Base-by-base conservation (phyloP, 2,329 filamentous ascomycete species). In the Epicoccum sorghinum region DNA sequence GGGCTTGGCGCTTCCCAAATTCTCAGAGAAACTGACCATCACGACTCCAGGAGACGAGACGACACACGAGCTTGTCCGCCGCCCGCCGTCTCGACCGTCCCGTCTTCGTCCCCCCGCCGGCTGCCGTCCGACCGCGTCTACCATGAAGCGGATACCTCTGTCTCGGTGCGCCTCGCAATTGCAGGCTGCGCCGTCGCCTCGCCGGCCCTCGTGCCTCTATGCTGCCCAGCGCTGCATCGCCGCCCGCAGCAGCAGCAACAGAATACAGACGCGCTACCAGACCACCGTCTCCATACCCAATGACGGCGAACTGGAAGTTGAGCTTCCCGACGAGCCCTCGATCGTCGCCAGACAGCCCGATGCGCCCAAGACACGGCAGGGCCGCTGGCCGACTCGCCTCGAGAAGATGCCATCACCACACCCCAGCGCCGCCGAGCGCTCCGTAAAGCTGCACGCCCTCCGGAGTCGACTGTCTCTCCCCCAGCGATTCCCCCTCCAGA, bases 381-480 rank as follows among this genome's bases (percentile, higher is more conserved):
- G n/a, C 9, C 50, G 39, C 37, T 44, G 45, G 35, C 51, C 51
- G 14, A 46, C 74, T 8, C 55, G 60, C n/a, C 67, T 62, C 51
- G 74, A 77, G 66, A 57, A 70, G 58, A 80, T 88, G 60, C 89
- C 90, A 47, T 93, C 91, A 68, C 91, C 91, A 62, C 84, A 84
- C 49, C 86, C 87, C 62, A 79, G 83, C 66, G 82, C 82, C 62
- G 89, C 91, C 38, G 78, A 82, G 56, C 76, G 81, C 62, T 98
- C 93, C 41, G 88, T 92, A 59, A 98, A 97, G 80, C 89, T 99
- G 66, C 87, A 92, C 60, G 93, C 95, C 61, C 86, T 99, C 40
- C 93, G 97, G 76, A 91, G 93, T 66, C 90, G 95, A 75, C 85
- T 99, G 58, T 86, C 86, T 36, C 86, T 99, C 52, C 88, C 93